These are phyloP conservation scores for Phyllosticta ampelicida DNA, from an alignment of 2,329 filamentous ascomycete species.

Conservation along the genomic window DNA sequence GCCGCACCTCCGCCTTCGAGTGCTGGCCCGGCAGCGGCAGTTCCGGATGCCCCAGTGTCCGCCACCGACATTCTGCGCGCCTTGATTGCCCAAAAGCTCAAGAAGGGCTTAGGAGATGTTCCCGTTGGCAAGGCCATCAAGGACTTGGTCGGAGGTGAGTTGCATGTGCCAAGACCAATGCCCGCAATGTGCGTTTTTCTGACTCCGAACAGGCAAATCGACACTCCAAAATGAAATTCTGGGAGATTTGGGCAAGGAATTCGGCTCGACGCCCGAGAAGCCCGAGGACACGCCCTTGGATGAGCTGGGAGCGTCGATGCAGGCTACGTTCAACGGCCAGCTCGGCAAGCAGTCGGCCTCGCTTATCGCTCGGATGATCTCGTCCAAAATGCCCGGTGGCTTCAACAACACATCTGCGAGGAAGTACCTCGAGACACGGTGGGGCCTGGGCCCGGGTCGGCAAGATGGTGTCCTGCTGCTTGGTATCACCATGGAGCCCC, in stretches of 20 bases:
- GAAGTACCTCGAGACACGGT: slow-evolving; percentile 90
- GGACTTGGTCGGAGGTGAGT: slow-evolving; percentile 88
- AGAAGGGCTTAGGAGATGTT: slow-evolving; percentile 82
- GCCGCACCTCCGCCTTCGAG: slow-evolving; percentile 52
- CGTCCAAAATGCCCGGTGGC: slow-evolving; percentile 98
- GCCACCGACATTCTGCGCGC: slow-evolving; percentile 84
- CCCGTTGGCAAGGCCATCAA: slow-evolving; percentile 96
- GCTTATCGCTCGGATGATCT: slow-evolving; percentile 86
- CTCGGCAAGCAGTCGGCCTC: slow-evolving; percentile 94
- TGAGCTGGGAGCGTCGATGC: slow-evolving; percentile 89
- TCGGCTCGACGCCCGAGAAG: slow-evolving; percentile 95
- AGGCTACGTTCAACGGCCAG: slow-evolving; percentile 97
- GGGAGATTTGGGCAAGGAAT: slow-evolving; percentile 95
- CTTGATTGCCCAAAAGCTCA: slow-evolving; percentile 91
- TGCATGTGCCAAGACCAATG: not conserved
- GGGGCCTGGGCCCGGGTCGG: slow-evolving; percentile 75
- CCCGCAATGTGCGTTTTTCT: not conserved
- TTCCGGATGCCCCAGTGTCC: slow-evolving; percentile 76
- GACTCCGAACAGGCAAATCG: slow-evolving; percentile 63
- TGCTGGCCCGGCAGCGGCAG: slow-evolving; percentile 74
- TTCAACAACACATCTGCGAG: slow-evolving; percentile 96
- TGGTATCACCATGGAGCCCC: slow-evolving; percentile 84
- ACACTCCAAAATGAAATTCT: slow-evolving; percentile 98
- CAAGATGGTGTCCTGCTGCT: slow-evolving; percentile 86
- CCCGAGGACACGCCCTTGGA: slow-evolving; percentile 95